A percentile compares a stretch with the other conserved stretches of the same genome.
Evolutionary conservation across 805 yeast species (phyloP).

Genomic region (Yarrowia deformans): DNA sequence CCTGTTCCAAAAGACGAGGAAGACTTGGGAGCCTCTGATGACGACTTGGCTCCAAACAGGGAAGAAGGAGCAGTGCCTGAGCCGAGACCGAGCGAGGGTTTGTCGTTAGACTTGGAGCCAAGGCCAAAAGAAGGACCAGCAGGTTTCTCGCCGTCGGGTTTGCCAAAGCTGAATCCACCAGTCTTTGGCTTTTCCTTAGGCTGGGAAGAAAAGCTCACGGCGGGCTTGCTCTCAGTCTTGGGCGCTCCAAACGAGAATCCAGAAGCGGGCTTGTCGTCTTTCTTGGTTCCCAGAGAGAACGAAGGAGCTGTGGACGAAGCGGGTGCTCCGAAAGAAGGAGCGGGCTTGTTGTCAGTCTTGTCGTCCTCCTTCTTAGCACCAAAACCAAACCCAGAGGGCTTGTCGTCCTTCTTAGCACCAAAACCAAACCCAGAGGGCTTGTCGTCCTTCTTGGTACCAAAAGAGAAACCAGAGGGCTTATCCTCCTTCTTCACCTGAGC

Average conservation of each 20-base stretch:
- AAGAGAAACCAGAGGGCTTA: not conserved
- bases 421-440: not conserved
- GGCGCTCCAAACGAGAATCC: not conserved
- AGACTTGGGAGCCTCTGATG: not conserved
- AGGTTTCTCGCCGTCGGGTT: no score
- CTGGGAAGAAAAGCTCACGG: not conserved
- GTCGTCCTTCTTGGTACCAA: not conserved
- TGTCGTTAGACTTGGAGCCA: not conserved
- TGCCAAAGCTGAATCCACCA: no score
- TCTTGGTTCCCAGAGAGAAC: not conserved
- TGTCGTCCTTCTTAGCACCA: not conserved
- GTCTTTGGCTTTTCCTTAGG: not conserved
- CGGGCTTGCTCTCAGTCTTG: not conserved
- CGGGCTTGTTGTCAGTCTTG: not conserved
- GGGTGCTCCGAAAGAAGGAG: no score
- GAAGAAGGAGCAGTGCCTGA: not conserved
- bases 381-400: not conserved
- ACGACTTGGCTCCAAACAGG: not conserved
- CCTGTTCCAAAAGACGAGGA: not conserved
- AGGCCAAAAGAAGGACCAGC: not conserved
- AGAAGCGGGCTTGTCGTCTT: not conserved
- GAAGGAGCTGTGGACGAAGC: not conserved
- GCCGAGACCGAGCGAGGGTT: not conserved
- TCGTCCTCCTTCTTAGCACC: not conserved
- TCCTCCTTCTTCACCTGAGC: not conserved